phyloP scores from a whole-genome alignment of 2,329 filamentous ascomycete genomes.

The Metarhizium anisopliae region DNA sequence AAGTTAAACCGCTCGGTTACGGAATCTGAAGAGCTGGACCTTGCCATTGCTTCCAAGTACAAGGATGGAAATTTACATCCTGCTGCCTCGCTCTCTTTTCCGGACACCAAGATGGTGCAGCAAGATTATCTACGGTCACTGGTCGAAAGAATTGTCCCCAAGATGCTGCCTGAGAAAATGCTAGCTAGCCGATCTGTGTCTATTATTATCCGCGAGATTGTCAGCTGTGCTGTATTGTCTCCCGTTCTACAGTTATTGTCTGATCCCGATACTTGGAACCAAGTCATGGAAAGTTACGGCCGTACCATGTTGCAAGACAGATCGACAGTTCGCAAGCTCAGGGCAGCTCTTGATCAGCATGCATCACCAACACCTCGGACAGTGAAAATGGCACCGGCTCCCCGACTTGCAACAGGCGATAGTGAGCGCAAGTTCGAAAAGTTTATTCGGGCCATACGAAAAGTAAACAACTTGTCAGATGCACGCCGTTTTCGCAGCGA shows the following conservation, averaged over 20 bases:
- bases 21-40: conserved; percentile 90
- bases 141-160: conserved; percentile 63
- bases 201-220: conserved; percentile 76
- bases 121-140: conserved; percentile 80
- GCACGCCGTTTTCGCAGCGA: conserved; percentile 87
- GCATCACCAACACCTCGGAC: conserved; percentile 68
- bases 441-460: conserved; percentile 82
- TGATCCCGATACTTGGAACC: conserved; percentile 96
- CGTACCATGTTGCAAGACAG: conserved; percentile 86
- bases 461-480: conserved; percentile 85
- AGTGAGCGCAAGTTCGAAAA: conserved; percentile 90
- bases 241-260: conserved; percentile 72
- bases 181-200: conserved; percentile 73
- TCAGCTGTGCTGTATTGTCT: conserved; percentile 83
- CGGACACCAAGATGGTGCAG: conserved; percentile 75
- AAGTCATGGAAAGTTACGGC: conserved; percentile 83
- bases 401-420: conserved; percentile 70
- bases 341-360: conserved; percentile 89
- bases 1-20: conserved; percentile 85
- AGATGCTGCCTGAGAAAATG: conserved; percentile 63
- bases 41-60: conserved; percentile 93
- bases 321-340: conserved; percentile 85
- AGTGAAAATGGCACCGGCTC: conserved; percentile 59
- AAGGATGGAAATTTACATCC: conserved; percentile 80
- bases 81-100: conserved; percentile 73